phyloP scores from a whole-genome alignment of 306 rosid genomes.

The Senna siamea region DNA sequence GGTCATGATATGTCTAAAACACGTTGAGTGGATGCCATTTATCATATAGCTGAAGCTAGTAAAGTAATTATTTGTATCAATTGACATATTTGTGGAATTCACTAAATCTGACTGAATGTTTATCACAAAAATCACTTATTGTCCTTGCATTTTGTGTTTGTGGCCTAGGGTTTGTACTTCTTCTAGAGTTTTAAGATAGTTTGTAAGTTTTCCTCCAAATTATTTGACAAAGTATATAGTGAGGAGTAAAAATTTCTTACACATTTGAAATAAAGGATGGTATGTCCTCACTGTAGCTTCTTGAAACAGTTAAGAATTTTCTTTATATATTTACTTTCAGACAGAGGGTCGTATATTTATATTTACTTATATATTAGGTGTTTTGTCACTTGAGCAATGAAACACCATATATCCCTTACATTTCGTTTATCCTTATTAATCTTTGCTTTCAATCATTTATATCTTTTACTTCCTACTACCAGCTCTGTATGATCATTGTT shows the following conservation, averaged over 20 bases:
- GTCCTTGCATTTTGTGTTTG: slow-evolving; percentile 23
- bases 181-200: slow-evolving; percentile 12
- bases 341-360: not conserved
- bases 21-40: not conserved
- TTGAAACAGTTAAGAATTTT: not conserved
- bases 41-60: not conserved
- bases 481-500: slow-evolving; percentile 30
- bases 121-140: slow-evolving; percentile 1
- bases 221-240: slow-evolving; percentile 21
- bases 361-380: not conserved
- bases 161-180: slow-evolving; percentile 29
- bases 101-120: slow-evolving; percentile 11
- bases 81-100: slow-evolving; percentile 15
- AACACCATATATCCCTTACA: not conserved
- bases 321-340: not conserved
- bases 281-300: not conserved
- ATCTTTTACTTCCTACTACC: not conserved
- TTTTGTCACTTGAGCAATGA: not conserved
- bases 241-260: not conserved
- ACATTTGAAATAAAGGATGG: not conserved
- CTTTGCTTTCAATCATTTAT: not conserved
- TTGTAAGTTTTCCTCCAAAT: slow-evolving; percentile 11
- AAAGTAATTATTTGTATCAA: slow-evolving; percentile 4
- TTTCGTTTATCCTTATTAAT: not conserved
- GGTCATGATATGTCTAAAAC: slow-evolving; percentile 8